Evolutionary conservation across 2,329 filamentous ascomycete genomes (phyloP).

Genomic region (Apiospora malaysiana): DNA sequence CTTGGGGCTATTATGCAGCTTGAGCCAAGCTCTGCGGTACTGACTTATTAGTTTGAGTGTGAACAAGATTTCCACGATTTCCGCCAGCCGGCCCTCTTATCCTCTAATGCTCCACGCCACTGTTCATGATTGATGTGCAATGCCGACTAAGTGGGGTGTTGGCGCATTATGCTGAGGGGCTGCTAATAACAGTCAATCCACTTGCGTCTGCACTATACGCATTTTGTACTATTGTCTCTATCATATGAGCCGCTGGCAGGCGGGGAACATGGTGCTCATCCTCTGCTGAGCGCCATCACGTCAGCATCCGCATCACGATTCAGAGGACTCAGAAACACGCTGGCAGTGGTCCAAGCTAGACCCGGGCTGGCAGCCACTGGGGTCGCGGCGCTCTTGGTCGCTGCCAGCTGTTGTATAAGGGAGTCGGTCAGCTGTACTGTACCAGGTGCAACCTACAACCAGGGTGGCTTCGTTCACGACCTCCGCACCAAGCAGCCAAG

Average conservation of each 20-base stretch:
- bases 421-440: neutral
- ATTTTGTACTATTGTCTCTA: too few species aligned
- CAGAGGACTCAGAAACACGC: too few species aligned
- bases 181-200: neutral
- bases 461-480: neutral
- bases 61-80: neutral
- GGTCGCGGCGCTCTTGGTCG: neutral
- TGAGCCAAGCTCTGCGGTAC: too few species aligned
- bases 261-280: too few species aligned
- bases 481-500: neutral
- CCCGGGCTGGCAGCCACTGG: neutral
- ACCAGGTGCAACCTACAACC: neutral
- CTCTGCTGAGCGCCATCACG: too few species aligned
- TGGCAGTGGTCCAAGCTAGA: too few species aligned
- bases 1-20: neutral
- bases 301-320: too few species aligned
- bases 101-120: neutral
- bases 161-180: slow-evolving; percentile 10
- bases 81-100: neutral
- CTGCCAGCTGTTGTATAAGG: neutral
- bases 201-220: too few species aligned
- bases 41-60: too few species aligned
- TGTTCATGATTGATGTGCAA: neutral
- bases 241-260: too few species aligned
- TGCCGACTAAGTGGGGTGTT: slow-evolving; percentile 7